Evolutionary conservation across 345 rosid genomes (phyloP).

Genomic region (Hibiscus tridactylites): DNA sequence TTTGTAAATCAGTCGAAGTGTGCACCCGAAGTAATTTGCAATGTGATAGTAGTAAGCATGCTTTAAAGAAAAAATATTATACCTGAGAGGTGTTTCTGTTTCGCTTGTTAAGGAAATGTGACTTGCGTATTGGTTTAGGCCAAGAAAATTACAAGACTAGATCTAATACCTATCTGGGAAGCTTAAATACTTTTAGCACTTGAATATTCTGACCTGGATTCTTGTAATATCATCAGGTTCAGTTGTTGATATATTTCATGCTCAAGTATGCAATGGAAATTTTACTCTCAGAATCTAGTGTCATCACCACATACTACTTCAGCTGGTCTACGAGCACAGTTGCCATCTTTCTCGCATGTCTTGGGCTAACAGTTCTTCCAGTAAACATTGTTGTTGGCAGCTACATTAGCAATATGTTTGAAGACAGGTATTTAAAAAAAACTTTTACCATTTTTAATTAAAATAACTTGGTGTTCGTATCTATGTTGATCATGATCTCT

Average conservation of each 20-base stretch:
- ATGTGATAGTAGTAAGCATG: neutral
- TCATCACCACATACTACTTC: constrained; percentile 78
- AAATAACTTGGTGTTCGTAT: neutral
- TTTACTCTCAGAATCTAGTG: constrained; percentile 91
- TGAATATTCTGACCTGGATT: constrained; percentile 1
- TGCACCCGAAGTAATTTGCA: neutral
- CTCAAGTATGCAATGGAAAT: constrained; percentile 93
- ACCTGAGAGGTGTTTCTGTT: neutral
- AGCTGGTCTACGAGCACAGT: constrained; percentile 77
- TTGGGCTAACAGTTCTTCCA: constrained; percentile 94
- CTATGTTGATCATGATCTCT: neutral
- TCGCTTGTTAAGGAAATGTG: neutral
- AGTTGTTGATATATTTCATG: constrained; percentile 95
- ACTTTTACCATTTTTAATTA: neutral
- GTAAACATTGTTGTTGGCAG: constrained; percentile 86
- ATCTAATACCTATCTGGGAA: neutral
- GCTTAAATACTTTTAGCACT: neutral
- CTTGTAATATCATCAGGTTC: constrained; percentile 56
- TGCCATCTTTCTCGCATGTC: constrained; percentile 77
- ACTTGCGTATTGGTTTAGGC: neutral
- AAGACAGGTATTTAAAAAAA: constrained; percentile 62
- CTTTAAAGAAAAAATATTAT: neutral
- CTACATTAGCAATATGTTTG: constrained; percentile 96
- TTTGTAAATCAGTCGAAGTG: neutral
- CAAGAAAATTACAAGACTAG: neutral